Evolutionary conservation across 169 alveolate genomes (phyloP).

Genomic region (Plasmodium billcollinsi): DNA sequence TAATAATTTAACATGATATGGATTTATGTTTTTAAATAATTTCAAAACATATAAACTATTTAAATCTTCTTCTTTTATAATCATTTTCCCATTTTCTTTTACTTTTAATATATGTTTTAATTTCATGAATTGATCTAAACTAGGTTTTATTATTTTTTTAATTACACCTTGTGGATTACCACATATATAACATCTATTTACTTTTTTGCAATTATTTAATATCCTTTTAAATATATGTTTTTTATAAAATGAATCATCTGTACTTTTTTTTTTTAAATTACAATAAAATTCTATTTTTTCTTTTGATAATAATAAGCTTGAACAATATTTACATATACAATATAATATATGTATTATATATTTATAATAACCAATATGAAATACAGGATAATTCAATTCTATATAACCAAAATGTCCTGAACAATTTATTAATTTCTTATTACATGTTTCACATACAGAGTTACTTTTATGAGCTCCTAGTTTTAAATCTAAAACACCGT

Average conservation of each 20-base stretch:
- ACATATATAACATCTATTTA: conserved; percentile 88
- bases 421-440: conserved; percentile 91
- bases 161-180: conserved; percentile 90
- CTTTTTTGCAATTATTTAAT: conserved; percentile 89
- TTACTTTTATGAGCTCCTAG: conserved; percentile 83
- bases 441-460: conserved; percentile 93
- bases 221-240: conserved; percentile 86
- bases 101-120: conserved; percentile 85
- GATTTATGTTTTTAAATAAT: conserved; percentile 91
- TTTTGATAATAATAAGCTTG: conserved; percentile 88
- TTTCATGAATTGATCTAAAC: conserved; percentile 92
- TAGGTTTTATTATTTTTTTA: conserved; percentile 88
- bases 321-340: conserved; percentile 95
- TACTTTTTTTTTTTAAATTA: conserved; percentile 80
- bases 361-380: conserved; percentile 98
- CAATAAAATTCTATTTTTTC: conserved; percentile 87
- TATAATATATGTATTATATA: conserved; percentile 92
- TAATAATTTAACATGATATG: conserved; percentile 93
- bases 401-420: conserved; percentile 99
- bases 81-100: conserved; percentile 86
- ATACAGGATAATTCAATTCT: conserved; percentile 96
- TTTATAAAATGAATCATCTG: conserved; percentile 84
- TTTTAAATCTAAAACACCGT: conserved; percentile 88
- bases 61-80: conserved; percentile 90
- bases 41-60: conserved; percentile 93